A percentile compares a stretch with the other conserved stretches of the same genome.
Conservation (phyloP, 2,329 filamentous ascomycete genomes). For the Drechmeria coniospora region DNA sequence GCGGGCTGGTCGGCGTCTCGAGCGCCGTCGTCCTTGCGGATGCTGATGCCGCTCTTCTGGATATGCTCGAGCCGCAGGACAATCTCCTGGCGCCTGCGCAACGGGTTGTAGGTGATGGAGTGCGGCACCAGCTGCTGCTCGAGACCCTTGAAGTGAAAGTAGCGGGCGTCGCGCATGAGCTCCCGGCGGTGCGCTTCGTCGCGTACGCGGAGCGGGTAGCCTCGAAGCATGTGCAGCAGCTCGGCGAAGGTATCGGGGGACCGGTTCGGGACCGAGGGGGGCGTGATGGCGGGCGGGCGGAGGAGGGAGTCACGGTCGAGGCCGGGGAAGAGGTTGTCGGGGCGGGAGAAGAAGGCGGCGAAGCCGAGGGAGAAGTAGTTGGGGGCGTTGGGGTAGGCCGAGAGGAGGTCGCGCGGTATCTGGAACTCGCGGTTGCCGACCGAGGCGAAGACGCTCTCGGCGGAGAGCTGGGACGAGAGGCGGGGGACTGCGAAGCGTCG, state of each 20-base stretch:
- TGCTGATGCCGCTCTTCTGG: constrained; percentile 68
- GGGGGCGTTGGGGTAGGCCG: constrained; percentile 71
- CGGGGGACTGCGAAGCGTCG: constrained; percentile 59
- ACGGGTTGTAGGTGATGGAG: constrained; percentile 58
- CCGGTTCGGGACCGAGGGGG: constrained; percentile 65
- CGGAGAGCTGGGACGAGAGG: constrained; percentile 79
- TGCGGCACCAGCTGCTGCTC: constrained; percentile 79
- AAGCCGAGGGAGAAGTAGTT: constrained; percentile 94
- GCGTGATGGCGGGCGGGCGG: constrained; percentile 72
- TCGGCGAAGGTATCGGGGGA: constrained; percentile 76
- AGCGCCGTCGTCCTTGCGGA: constrained; percentile 31
- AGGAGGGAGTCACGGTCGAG: constrained; percentile 65
- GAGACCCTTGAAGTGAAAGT: constrained; percentile 82
- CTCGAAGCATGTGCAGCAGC: constrained; percentile 64
- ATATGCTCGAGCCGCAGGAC: constrained; percentile 68
- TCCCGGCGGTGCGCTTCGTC: constrained; percentile 62
- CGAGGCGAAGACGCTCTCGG: constrained; percentile 81
- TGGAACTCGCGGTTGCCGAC: constrained; percentile 80
- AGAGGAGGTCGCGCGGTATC: constrained; percentile 79
- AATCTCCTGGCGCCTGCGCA: constrained; percentile 57
- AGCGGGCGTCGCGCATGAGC: constrained; percentile 72
- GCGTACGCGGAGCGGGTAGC: constrained; percentile 66
- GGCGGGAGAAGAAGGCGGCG: constrained; percentile 69
- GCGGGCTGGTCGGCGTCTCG: constrained; percentile 12
- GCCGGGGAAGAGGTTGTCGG: constrained; percentile 71